Evolutionary conservation across 192 early-diverging fungal species (phyloP).

Genomic region (Backusella luteola): DNA sequence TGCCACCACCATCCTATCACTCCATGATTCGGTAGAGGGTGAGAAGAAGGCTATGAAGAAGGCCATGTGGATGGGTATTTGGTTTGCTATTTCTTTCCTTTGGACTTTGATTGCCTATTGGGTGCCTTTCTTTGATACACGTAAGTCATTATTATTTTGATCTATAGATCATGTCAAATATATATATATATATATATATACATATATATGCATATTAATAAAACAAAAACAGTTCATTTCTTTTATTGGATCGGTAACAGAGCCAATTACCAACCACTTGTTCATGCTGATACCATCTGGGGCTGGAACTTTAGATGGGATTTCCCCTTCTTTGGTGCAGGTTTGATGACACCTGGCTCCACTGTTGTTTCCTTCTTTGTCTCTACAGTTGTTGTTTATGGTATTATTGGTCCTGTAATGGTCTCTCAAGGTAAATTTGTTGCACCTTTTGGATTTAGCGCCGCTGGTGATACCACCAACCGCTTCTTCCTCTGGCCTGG

Average conservation of each 20-base stretch:
- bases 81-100: constrained; percentile 40
- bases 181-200: too few species aligned
- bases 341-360: constrained; percentile 55
- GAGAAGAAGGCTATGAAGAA: constrained; percentile 47
- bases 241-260: constrained; percentile 47
- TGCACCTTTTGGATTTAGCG: constrained; percentile 32
- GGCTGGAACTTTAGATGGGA: constrained; percentile 49
- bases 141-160: constrained; percentile 18
- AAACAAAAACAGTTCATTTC: constrained; percentile 33
- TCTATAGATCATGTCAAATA: too few species aligned
- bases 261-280: constrained; percentile 34
- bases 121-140: constrained; percentile 40
- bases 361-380: constrained; percentile 53
- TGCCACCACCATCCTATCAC: constrained; percentile 56
- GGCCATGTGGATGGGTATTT: constrained; percentile 49
- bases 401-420: constrained; percentile 60
- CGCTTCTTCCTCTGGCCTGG: constrained; percentile 72
- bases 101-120: constrained; percentile 51
- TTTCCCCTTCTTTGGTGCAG: constrained; percentile 61
- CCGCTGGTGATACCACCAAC: constrained; percentile 44
- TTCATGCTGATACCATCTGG: constrained; percentile 46
- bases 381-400: constrained; percentile 54
- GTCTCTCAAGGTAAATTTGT: constrained; percentile 36
- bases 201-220: neutral
- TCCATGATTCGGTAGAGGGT: constrained; percentile 49